Evolutionary conservation across 139 green algal genomes (phyloP), one percentile per base, ranked within the genome.

Genomic region (Yamagishiella unicocca): DNA sequence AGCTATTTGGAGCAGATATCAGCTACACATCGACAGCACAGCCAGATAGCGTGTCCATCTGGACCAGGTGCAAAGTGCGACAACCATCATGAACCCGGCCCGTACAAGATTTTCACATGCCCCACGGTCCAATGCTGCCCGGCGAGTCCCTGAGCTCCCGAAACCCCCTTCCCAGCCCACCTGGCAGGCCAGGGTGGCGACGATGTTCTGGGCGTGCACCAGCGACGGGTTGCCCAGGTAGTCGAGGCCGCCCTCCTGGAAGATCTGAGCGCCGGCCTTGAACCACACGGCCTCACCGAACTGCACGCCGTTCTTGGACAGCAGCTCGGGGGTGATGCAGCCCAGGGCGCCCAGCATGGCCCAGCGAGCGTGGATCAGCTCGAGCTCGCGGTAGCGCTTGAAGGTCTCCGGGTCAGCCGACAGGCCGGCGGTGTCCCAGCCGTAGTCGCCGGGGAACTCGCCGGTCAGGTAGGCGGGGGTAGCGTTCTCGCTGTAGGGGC

Each of bases 181-280:
- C 96, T 99, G 97, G 90, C 84, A 86, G 66, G 91, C 95, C 64
- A 98, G 91, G 86, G 95, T 99, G 85, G 96, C 97, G 33, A 99
- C 84, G 89, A 99, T 98, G 93, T 88, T 96, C 96, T 99, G 95
- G 40, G 98, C 97, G 90, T 99, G 97, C 87, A 99, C 93, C 79
- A 99, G 93, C 89, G 74, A 91, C 70, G 94, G 85, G 96, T 98
- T 99, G 94, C 97, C 97, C 79, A 98, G 93, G 95, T 98, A 98
- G 95, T 98, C 94, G 37, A 98, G 94, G 91, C 95, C 91, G 75
- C 96, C 97, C 54, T 95, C 94, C 62, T 87, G 74, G 92, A 99
- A 98, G 95, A 99, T 99, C 91, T 96, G 91, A 74, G 96, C 93
- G 66, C 97, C 97, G 88, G 96, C 96, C 96, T 99, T 99, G 94